Evolutionary conservation across 139 green algal genomes (phyloP).

Genomic region (Tetraselmis striata): DNA sequence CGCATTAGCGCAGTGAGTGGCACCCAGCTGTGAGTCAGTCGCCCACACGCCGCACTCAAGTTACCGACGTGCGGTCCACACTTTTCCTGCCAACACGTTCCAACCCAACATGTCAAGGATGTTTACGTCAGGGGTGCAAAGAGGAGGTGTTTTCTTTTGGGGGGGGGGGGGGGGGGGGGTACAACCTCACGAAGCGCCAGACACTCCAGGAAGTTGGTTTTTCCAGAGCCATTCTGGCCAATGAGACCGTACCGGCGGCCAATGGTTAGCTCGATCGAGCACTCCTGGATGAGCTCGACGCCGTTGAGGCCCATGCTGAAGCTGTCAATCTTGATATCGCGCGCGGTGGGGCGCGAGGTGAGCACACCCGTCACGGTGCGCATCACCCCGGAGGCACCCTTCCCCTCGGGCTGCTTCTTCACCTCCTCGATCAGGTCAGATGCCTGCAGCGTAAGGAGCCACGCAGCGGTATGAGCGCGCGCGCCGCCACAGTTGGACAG

Average conservation of each 20-base stretch:
- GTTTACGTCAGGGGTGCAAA: constrained; percentile 28
- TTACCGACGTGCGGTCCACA: no score
- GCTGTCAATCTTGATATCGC: constrained; percentile 51
- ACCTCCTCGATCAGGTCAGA: background rate
- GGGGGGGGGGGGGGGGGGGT: no score
- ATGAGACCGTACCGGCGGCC: constrained; percentile 60
- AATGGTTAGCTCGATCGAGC: constrained; percentile 75
- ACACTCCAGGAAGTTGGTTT: constrained; percentile 38
- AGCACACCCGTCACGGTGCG: constrained; percentile 42
- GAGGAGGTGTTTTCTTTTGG: constrained; percentile 25
- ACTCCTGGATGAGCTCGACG: constrained; percentile 59
- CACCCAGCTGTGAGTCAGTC: no score
- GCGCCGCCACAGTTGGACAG: no score
- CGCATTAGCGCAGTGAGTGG: background rate
- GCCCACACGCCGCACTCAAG: no score
- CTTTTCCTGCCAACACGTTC: no score
- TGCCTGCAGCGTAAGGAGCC: no score
- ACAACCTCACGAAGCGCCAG: constrained; percentile 36
- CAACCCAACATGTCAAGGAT: constrained; percentile 17
- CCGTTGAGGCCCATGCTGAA: constrained; percentile 70
- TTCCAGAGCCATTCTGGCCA: constrained; percentile 57
- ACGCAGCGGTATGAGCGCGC: no score
- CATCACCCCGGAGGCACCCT: background rate
- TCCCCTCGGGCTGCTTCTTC: background rate
- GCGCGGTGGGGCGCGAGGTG: constrained; percentile 38